Base-by-base conservation (phyloP, 2,329 filamentous ascomycete genomes). In the Clonostachys rosea region DNA sequence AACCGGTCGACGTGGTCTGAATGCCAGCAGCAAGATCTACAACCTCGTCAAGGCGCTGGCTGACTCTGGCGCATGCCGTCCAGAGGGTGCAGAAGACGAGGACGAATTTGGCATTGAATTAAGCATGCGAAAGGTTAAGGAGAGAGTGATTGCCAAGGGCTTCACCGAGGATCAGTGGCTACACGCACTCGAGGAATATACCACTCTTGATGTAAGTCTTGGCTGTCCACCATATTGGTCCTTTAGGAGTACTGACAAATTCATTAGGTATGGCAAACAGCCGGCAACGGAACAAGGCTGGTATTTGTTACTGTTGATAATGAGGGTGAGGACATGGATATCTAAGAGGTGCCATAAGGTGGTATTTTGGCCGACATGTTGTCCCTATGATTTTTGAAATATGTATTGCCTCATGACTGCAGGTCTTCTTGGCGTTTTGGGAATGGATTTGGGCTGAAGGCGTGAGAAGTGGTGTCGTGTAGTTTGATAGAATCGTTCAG, bases 161-260 rank as follows among this genome's bases (percentile, higher is more conserved):
- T 99, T 96, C 67, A 99, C 92, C 1, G 86, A 91, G 54, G 90
- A 97, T 67, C 91, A 99, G 67, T 91, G 96, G 71, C 78, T 88
- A 60, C 80, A 81, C 56, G 86, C 91, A 17, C 76, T 99, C 62
- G 86, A 96, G 52, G 92, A 96, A 73, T 97, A 99, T 68, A 85
- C 89, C 4, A 75, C 81, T 54, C 71, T 95, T 51, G 88, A 96
- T 74, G 94, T 97, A 75, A 89, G 91, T 86, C 54, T 60, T 47
- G 3, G 37, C 10, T 18, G 40, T 18, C n/a, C 33, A 34, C 14
- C 30, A 24, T 18, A 17, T 2, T 9, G 30, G 1, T 39, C 12
- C 36, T n/a, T 18, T 7, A 39, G 12, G 8, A 5, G 18, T n/a
- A 40, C 34, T 24, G 6, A 18, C 42, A 20, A n/a, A 14, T 34